Base-by-base conservation (phyloP, 73 alveolate species). In the Symbiodinium natans region DNA sequence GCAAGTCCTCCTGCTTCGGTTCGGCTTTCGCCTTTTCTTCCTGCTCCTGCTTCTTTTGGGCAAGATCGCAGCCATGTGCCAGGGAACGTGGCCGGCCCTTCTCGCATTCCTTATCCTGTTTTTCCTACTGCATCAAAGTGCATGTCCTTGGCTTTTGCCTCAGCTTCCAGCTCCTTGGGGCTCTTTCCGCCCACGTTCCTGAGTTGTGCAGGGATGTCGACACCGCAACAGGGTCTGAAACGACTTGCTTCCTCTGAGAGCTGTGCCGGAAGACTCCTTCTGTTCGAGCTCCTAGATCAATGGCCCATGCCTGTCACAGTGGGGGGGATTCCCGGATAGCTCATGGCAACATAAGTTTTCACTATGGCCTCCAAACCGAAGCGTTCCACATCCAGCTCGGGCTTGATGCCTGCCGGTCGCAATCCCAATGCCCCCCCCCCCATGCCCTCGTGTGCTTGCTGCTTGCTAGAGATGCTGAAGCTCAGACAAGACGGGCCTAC, bases 1-100 rank as follows among this genome's bases (percentile, higher is more conserved):
- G n/a, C n/a, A n/a, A n/a, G n/a, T 88, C 95, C 95, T 88, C 95
- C 86, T 63, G 86, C 38, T 88, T 88, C 13, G 93, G 93, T 59
- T 56, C 95, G 21, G 74, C 95, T 23, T 40, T 41, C 34, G 29
- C 2, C 86, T 88, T 88, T 21, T 68, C 73, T 3, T 83, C 95
- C 71, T 59, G 41, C 56, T 34, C 33, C 71, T 52, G 71, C n/a
- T n/a, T n/a, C n/a, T n/a, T n/a, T n/a, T n/a, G n/a, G n/a, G n/a
- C n/a, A n/a, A n/a, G n/a, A n/a, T n/a, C n/a, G n/a, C n/a, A n/a
- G n/a, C n/a, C n/a, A n/a, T n/a, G n/a, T n/a, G n/a, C n/a, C n/a
- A n/a, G n/a, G n/a, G n/a, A n/a, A n/a, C n/a, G n/a, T n/a, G n/a
- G n/a, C n/a, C n/a, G n/a, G n/a, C n/a, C n/a, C n/a, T n/a, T n/a